Conservation (phyloP, 1,284 basidiomycete genomes). For the Pyrrhoderma lamaoense region DNA sequence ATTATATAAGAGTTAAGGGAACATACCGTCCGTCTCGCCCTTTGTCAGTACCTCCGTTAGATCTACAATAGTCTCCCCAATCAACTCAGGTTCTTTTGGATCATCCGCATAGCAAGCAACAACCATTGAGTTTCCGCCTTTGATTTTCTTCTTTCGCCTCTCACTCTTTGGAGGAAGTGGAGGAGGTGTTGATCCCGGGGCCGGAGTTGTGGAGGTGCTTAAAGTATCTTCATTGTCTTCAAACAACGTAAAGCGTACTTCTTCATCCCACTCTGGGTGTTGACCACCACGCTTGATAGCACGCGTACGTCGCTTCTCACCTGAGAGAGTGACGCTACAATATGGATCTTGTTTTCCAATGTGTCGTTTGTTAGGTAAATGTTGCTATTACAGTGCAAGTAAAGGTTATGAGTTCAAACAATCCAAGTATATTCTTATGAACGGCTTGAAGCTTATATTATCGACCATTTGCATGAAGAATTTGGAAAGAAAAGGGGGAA, state of each 20-base stretch:
- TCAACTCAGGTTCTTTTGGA: slow-evolving; percentile 89
- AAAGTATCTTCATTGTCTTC: slow-evolving; percentile 72
- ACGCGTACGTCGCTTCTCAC: slow-evolving; percentile 79
- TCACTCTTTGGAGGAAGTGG: slow-evolving; percentile 49
- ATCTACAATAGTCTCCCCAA: slow-evolving; percentile 87
- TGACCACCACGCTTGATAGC: slow-evolving; percentile 95
- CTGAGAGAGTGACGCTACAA: slow-evolving; percentile 73
- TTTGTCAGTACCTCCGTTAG: slow-evolving; percentile 87
- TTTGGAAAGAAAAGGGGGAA: slow-evolving; percentile 15
- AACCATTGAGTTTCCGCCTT: slow-evolving; percentile 72
- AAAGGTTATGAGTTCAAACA: no score
- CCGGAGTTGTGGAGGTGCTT: slow-evolving; percentile 39
- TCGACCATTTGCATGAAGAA: no score
- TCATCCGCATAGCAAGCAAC: slow-evolving; percentile 94
- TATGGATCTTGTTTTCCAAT: slow-evolving; percentile 99
- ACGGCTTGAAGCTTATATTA: no score
- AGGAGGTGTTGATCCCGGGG: slow-evolving; percentile 40
- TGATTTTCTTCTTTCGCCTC: slow-evolving; percentile 48
- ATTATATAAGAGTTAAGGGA: background rate
- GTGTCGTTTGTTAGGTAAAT: slow-evolving; percentile 88
- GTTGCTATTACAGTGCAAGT: no score
- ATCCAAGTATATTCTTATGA: no score
- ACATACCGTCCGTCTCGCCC: slow-evolving; percentile 93
- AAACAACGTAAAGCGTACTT: slow-evolving; percentile 87
- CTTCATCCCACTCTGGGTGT: slow-evolving; percentile 98